Percentiles rank a stretch among this genome's conserved stretches.
Evolutionary conservation across 2,329 filamentous ascomycete genomes (phyloP).

Genomic region (Alternaria dauci): DNA sequence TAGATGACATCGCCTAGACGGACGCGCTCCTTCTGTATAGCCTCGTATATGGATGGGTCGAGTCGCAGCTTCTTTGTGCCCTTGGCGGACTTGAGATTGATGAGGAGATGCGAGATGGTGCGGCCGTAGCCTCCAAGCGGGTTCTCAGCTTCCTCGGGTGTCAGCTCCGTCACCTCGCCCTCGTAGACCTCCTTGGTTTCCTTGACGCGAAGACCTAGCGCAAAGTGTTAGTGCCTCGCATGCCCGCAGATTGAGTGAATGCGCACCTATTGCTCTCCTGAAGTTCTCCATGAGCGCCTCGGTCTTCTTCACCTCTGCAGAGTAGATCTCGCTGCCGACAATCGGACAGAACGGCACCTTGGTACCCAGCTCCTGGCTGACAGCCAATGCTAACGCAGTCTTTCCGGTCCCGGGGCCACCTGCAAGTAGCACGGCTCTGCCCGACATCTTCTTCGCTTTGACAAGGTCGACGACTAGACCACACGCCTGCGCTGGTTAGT

Average conservation of each 20-base stretch:
- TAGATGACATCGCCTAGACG: conserved; percentile 97
- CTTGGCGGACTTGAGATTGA: conserved; percentile 92
- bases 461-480: conserved; percentile 97
- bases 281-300: conserved; percentile 99
- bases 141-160: conserved; percentile 97
- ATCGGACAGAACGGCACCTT: conserved; percentile 99
- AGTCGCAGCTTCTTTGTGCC: conserved; percentile 97
- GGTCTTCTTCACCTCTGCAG: conserved; percentile 98
- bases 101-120: conserved; percentile 94
- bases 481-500: conserved; percentile 70
- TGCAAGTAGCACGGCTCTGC: conserved; percentile 88
- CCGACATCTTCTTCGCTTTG: conserved; percentile 96
- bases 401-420: conserved; percentile 95
- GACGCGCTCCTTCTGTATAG: conserved; percentile 97
- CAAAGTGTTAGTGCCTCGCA: conserved; percentile 9
- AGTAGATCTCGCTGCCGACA: conserved; percentile 97
- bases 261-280: conserved; percentile 84
- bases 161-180: conserved; percentile 96
- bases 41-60: conserved; percentile 98
- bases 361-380: conserved; percentile 95
- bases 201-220: conserved; percentile 79
- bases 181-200: conserved; percentile 99
- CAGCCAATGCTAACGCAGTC: conserved; percentile 91
- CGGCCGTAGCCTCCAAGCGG: conserved; percentile 95
- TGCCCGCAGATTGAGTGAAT: neutral